Base-by-base conservation (phyloP, 2,329 filamentous ascomycete species). In the Mariannaea elegans region DNA sequence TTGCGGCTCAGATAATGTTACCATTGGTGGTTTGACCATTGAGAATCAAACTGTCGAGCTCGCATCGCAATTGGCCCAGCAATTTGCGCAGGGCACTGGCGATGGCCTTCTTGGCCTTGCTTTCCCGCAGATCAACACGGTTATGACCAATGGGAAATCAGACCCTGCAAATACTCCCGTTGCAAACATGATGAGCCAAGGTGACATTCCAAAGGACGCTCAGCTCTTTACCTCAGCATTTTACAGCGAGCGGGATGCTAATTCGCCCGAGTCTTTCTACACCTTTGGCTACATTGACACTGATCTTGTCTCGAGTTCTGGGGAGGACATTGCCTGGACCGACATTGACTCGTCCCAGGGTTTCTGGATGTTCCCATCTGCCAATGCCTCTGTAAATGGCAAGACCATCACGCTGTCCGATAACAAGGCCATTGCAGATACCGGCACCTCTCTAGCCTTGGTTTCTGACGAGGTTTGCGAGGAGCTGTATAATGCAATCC, bases 211-310 rank as follows among this genome's bases (percentile, higher is more conserved):
- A 23, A 53, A 53, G 38, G 49, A 53, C 27, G 24, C 49, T 36
- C 38, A 53, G 49, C 49, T 53, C 49, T 53, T 53, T 16, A 53
- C 49, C 27, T 53, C 49, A 24, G 49, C 49, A 10, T 53, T 53
- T 29, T 53, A 53, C 24, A 53, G 49, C 49, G 36, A 53, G 24
- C 38, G 49, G 27, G 49, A 53, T 53, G 38, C 24, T 34, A 36
- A 45, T 36, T 44, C 49, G 23, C 49, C 49, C 10, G 38, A 53
- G 38, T 53, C 49, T 13, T 53, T 53, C 19, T 53, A 53, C 49
- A 53, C 49, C 6, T 53, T 53, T 24, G 49, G 49, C 38, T 53
- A 53, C 49, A 53, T 53, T 36, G 49, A 53, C 39, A 44, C 21
- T 2, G 49, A 53, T 24, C 49, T 53, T 36, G 49, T 53, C 49